Base-by-base conservation (phyloP, 306 rosid species). In the Lablab purpureus region DNA sequence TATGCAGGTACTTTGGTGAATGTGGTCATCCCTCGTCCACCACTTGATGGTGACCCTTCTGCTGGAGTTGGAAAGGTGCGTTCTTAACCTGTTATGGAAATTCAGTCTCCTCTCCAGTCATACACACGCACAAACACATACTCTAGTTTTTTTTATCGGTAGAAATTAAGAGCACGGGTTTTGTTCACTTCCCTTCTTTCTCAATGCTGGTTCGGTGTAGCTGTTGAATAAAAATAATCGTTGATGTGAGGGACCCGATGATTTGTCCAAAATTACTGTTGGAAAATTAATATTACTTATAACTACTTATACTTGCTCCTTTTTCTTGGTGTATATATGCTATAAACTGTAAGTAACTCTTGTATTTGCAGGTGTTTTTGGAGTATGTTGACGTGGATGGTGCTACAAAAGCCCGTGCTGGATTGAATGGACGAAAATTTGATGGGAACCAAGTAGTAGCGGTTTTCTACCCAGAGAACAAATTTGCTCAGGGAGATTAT, bases 51-150 rank as follows among this genome's bases (percentile, higher is more conserved):
- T 21, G 92, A 87, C 82, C 89, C 73, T 10, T 43, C 83, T 11
- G 82, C 97, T 4, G 98, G 98, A 59, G 90, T 93, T 73, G 99
- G 99, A 60, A 95, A 91, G 98, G 99, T 91, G 30, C 55, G 80
- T 55, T 56, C 21, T 73, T 49, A 21, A 55, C 52, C 49, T 67
- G 9, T 46, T 9, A 40, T 73, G 41, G 63, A 67, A 65, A 32
- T 30, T 34, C 55, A 9, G 15, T 36, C n/a, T 8, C 28, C 71
- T 65, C 19, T 15, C 17, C 4, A 15, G 10, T 68, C 27, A 15
- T 60, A 8, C 6, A 34, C 6, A 34, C 34, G n/a, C n/a, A n/a
- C n/a, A n/a, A n/a, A n/a, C n/a, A n/a, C n/a, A n/a, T n/a, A n/a
- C 4, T 34, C 6, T 34, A 34, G 40, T 7, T 7, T 64, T 49